These are phyloP conservation scores for Westerdykella aurantiaca DNA, from an alignment of 2,329 filamentous ascomycete species.

Conservation along the genomic window DNA sequence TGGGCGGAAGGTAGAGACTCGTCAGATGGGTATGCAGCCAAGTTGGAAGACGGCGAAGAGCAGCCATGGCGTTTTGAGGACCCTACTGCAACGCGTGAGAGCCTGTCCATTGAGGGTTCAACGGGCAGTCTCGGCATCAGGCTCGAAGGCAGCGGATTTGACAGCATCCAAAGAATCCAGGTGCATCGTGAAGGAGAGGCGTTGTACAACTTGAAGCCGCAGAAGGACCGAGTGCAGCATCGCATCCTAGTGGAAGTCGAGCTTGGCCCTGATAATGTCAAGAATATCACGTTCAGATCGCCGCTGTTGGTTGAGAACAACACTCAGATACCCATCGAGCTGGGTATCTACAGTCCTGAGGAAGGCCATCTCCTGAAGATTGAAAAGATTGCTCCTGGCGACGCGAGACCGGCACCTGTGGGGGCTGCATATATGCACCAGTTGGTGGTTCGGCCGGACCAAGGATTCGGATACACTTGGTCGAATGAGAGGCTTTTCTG, in stretches of 20 bases:
- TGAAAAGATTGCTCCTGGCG: constrained; percentile 91
- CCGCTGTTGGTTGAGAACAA: constrained; percentile 91
- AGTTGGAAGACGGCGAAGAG: constrained; percentile 82
- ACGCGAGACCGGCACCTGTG: constrained; percentile 82
- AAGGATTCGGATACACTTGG: constrained; percentile 96
- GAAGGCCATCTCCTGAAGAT: constrained; percentile 92
- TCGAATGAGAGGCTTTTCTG: constrained; percentile 85
- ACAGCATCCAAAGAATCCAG: constrained; percentile 78
- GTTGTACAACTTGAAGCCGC: constrained; percentile 81
- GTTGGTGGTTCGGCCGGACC: constrained; percentile 80
- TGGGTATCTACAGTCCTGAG: constrained; percentile 82
- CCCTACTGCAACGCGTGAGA: constrained; percentile 93
- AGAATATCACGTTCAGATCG: constrained; percentile 92
- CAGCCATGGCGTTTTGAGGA: constrained; percentile 95
- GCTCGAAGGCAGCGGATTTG: constrained; percentile 90
- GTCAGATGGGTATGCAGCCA: constrained; percentile 64
- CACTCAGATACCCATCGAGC: constrained; percentile 90
- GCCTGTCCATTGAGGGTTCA: constrained; percentile 74
- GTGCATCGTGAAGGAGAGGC: constrained; percentile 93
- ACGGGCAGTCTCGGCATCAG: constrained; percentile 74
- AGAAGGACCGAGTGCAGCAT: constrained; percentile 78
- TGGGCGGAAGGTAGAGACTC: constrained; percentile 68
- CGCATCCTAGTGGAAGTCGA: constrained; percentile 87
- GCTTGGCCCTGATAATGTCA: constrained; percentile 90
- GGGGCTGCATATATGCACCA: constrained; percentile 88